Evolutionary conservation across 169 alveolate species (phyloP), one percentile per base, ranked within the genome.

Genomic region (Theileria equi): DNA sequence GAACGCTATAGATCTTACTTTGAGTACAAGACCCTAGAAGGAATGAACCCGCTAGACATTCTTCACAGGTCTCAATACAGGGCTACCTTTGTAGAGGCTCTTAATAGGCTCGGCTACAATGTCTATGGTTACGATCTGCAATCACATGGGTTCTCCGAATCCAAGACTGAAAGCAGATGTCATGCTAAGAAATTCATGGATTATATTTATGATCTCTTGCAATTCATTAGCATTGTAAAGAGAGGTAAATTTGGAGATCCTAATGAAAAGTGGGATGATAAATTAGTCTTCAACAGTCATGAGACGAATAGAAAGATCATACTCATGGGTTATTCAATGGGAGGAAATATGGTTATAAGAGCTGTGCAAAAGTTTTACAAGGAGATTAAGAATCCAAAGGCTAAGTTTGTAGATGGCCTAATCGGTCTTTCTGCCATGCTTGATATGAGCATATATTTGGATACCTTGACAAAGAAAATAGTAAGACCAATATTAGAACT

Each of bases 111-210:
- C 17, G 89, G 89, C 1, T 79, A 48, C 44, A 58, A 61, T 19
- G 88, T 84, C 13, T 84, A 84, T 50, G 91, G 89, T 0, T 29
- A 72, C 35, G 91, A 84, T 49, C 63, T 60, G 23, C 91, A 84
- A 45, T 79, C 89, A 0, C 73, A 79, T 48, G 91, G 91, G 0
- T 54, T 66, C 47, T 84, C 91, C 8, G 88, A 80, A 19, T 81
- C 83, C 2, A 32, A 58, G 60, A 43, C 36, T 23, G 64, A 53
- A n/a, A 28, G 45, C 53, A 63, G 59, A 35, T 60, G 61, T n/a
- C 54, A 64, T 64, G 38, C 57, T 47, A 34, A 23, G 23, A 19
- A 31, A 5, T 53, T 63, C 28, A 85, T 71, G 21, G 83, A 84
- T 40, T 0, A 65, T 2, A 78, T 79, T 0, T 66, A 84, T 28